Conservation (phyloP, 2,329 filamentous ascomycete genomes). For the Lachnellula cervina region DNA sequence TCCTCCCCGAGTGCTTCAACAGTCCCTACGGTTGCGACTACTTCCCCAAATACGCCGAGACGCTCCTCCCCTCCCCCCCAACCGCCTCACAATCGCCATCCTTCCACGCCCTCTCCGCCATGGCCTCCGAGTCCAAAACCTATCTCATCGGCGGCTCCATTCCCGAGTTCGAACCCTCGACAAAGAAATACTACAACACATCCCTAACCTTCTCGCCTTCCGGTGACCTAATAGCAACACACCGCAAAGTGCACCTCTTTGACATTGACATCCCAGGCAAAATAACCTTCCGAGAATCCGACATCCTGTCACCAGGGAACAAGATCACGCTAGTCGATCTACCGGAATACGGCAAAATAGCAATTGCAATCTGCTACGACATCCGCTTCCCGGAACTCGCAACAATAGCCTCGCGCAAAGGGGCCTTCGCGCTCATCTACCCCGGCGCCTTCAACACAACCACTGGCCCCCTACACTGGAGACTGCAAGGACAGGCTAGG, state of each 20-base stretch:
- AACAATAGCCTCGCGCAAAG: conserved; percentile 78
- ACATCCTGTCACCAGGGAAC: conserved; percentile 81
- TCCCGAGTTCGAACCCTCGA: conserved; percentile 66
- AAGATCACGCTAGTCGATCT: conserved; percentile 81
- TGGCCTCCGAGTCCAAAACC: conserved; percentile 72
- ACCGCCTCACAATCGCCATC: conserved; percentile 67
- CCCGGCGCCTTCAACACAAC: conserved; percentile 97
- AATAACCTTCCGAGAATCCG: conserved; percentile 86
- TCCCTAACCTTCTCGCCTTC: conserved; percentile 74
- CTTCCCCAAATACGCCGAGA: conserved; percentile 90
- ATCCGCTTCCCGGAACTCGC: conserved; percentile 93
- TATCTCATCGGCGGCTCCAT: conserved; percentile 92
- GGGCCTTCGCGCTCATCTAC: conserved; percentile 84
- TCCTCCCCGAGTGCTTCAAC: conserved; percentile 98
- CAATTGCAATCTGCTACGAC: conserved; percentile 94
- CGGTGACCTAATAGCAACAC: conserved; percentile 76
- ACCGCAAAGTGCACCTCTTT: conserved; percentile 94
- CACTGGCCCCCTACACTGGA: conserved; percentile 90
- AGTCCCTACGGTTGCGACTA: conserved; percentile 89
- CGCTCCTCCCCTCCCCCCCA: conserved; percentile 73
- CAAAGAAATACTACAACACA: conserved; percentile 82
- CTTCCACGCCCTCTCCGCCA: conserved; percentile 74
- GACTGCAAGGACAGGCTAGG: conserved; percentile 71
- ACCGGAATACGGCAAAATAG: conserved; percentile 82
- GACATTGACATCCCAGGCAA: conserved; percentile 97